Base-by-base conservation (phyloP, 1,139 yeast genomes). In the Geotrichum siamense region DNA sequence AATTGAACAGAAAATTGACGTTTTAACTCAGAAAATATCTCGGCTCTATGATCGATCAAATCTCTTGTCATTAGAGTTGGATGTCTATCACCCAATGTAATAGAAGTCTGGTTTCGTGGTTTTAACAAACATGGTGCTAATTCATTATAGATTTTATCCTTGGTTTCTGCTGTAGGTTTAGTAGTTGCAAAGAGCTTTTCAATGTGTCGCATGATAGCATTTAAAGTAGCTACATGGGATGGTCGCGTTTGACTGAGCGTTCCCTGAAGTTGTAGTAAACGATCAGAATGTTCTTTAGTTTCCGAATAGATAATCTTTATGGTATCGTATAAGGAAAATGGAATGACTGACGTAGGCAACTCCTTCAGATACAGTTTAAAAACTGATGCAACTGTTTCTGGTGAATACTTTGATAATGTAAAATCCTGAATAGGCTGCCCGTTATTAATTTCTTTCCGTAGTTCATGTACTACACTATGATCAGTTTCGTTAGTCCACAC, bases 271-370 rank as follows among this genome's bases (percentile, higher is more conserved):
- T 79, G 82, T 55, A 78, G 78, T 5, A 38, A n/a, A 9, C 41
- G 20, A 44, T 55, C 69, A 26, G 55, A 62, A 31, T 66, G 70
- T 31, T 59, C 56, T 2, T 83, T 78, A 55, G 21, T 19, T 6
- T 38, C 41, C 34, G 66, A 61, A 60, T 85, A 85, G 41, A 86
- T 68, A 2, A 82, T 73, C 57, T 76, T 76, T 55, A 84, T 70
- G 41, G 82, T 66, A 55, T 83, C 91, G 58, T 79, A 81, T 48
- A 73, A 69, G 44, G 74, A 75, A 46, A 74, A 69, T 1, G 94
- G 82, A 5, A 87, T 74, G 35, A 86, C 63, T 1, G 94, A 80
- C 51, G 82, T 87, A 0, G 96, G 96, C 39, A 87, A 69, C 60
- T 87, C 96, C 60, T 84, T 67, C 29, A 87, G 67, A 61, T 84